Base-by-base conservation (phyloP, 2,329 filamentous ascomycete genomes). In the Parasarocladium wereldwijsianum region DNA sequence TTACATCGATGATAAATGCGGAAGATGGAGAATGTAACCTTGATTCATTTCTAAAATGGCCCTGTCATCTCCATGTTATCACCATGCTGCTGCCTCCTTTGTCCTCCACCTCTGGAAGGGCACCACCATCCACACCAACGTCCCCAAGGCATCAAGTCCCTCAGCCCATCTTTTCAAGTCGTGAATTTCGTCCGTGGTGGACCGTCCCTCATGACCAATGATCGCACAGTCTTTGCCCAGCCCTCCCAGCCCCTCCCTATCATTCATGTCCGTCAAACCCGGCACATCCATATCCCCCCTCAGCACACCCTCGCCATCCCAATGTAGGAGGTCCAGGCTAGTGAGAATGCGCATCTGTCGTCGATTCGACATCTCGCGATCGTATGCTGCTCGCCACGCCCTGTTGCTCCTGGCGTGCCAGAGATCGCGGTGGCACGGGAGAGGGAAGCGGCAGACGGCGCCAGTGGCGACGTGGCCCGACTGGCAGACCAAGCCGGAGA, bases 381-480 rank as follows among this genome's bases (percentile, higher is more conserved):
- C 20, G 23, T 32, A 26, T 8, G 16, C 23, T 10, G 18, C 20
- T 14, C 18, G 16, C 30, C 30, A 32, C n/a, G 17, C 23, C 15
- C 30, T 25, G n/a, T 16, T 26, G 8, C 12, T 32, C n/a, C 24
- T 14, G 18, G 30, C 30, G 13, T 24, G 18, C 38, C 38, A 39
- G 11, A 39, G 31, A 11, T 36, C 38, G 17, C 38, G 45, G 14
- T 42, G 37, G 20, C 36, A 38, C 7, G 36, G 38, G 11, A 39
- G 36, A 5, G 32, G 36, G 3, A 34, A 13, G 11, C 11, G n/a
- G 23, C 15, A 9, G 14, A 34, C 34, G 15, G 32, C 30, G 17
- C 25, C 25, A 18, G 36, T 32, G 5, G 19, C 18, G 20, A 22
- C 25, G 5, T 38, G 20, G 17, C 12, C 10, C 6, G 16, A 8